A percentile compares a stretch with the other conserved stretches of the same genome.
Evolutionary conservation across 2,329 filamentous ascomycete genomes (phyloP).

Genomic region (Colletotrichum lindemuthianum): DNA sequence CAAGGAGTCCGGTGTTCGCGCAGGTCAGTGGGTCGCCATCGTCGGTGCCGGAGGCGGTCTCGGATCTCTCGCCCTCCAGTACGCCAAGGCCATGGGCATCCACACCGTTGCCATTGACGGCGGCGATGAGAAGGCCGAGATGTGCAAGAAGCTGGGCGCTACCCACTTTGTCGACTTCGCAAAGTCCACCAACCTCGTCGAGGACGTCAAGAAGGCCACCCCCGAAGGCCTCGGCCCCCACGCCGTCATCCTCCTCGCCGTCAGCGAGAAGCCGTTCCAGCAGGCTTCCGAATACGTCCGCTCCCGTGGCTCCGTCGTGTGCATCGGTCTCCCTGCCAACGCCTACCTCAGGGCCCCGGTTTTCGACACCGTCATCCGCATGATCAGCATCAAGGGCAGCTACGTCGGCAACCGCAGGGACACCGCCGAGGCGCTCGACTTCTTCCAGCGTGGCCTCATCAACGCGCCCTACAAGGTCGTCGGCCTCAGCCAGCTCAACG

Average conservation of each 20-base stretch:
- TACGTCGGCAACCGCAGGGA: slow-evolving; percentile 96
- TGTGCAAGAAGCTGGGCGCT: slow-evolving; percentile 77
- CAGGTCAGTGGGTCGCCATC: slow-evolving; percentile 83
- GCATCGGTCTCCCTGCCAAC: slow-evolving; percentile 86
- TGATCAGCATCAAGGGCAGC: slow-evolving; percentile 91
- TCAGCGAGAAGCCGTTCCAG: slow-evolving; percentile 92
- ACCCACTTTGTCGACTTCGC: slow-evolving; percentile 82
- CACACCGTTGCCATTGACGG: slow-evolving; percentile 83
- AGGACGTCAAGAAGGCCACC: slow-evolving; percentile 84
- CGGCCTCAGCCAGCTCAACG: slow-evolving; percentile 80
- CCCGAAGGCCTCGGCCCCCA: slow-evolving; percentile 85
- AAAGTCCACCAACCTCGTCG: slow-evolving; percentile 79
- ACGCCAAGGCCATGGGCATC: slow-evolving; percentile 90
- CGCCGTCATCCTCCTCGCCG: slow-evolving; percentile 87
- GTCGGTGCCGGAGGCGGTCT: slow-evolving; percentile 89
- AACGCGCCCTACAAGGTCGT: slow-evolving; percentile 87
- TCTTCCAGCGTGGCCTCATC: slow-evolving; percentile 86
- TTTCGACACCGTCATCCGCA: slow-evolving; percentile 87
- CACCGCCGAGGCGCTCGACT: slow-evolving; percentile 88
- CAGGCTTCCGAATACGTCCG: slow-evolving; percentile 91
- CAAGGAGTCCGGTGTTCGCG: slow-evolving; percentile 80
- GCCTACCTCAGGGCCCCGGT: slow-evolving; percentile 86
- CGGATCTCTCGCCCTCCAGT: slow-evolving; percentile 83
- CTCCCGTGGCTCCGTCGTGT: slow-evolving; percentile 82
- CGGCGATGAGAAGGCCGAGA: slow-evolving; percentile 80